Percentiles rank a stretch among this genome's conserved stretches.
Conservation (phyloP, 306 rosid species). For the Quercus glauca region DNA sequence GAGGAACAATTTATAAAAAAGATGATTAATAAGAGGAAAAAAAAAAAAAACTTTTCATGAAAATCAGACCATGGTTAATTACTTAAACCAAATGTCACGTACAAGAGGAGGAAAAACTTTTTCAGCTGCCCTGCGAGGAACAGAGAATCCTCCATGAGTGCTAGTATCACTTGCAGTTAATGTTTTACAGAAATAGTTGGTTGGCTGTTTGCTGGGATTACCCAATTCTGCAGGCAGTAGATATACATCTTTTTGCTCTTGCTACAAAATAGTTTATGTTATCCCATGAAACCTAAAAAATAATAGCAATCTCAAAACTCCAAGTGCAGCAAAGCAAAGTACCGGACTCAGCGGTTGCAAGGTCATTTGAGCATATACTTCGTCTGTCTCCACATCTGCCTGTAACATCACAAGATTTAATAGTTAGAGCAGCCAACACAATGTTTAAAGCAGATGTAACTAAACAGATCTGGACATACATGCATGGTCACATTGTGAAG, state of each 20-base stretch:
- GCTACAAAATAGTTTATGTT: slow-evolving; percentile 38
- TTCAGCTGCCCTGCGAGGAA: slow-evolving; percentile 83
- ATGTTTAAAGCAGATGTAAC: slow-evolving; percentile 9
- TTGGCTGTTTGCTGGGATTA: slow-evolving; percentile 61
- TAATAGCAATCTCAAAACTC: not conserved
- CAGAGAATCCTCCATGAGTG: slow-evolving; percentile 80
- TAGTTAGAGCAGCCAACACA: slow-evolving; percentile 11
- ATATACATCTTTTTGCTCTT: slow-evolving; percentile 73
- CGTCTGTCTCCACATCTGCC: slow-evolving; percentile 80
- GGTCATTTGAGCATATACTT: slow-evolving; percentile 80
- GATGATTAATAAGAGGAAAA: not conserved
- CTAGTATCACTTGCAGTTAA: slow-evolving; percentile 80
- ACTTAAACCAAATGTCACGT: slow-evolving; percentile 19
- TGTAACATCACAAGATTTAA: slow-evolving; percentile 29
- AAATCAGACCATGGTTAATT: not conserved
- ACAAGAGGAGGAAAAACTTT: slow-evolving; percentile 83
- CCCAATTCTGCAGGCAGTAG: slow-evolving; percentile 73
- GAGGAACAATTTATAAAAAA: slow-evolving; percentile 14
- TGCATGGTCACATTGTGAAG: slow-evolving; percentile 81
- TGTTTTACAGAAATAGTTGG: slow-evolving; percentile 71
- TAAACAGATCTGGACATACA: slow-evolving; percentile 37
- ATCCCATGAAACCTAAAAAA: slow-evolving; percentile 13
- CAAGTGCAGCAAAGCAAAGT: slow-evolving; percentile 9
- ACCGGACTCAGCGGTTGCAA: slow-evolving; percentile 72
- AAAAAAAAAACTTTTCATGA: not conserved